Evolutionary conservation across 2,329 filamentous ascomycete species (phyloP), one percentile per base, ranked within the genome.

Genomic region (Penicillium sp.): DNA sequence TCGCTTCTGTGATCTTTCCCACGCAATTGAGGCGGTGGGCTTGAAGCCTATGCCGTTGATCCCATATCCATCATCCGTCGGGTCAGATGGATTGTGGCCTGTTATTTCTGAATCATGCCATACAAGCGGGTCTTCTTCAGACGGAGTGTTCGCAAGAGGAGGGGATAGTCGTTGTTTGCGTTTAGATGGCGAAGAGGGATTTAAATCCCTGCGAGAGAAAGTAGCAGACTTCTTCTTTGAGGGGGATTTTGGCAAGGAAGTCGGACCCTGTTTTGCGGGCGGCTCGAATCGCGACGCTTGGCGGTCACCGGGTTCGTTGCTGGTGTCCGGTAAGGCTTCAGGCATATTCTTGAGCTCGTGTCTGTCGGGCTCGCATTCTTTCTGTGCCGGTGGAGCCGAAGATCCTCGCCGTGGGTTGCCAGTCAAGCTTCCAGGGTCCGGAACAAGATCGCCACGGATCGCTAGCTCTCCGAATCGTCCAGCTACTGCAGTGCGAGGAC

Each of bases 71-170:
- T 84, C 81, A 59, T 83, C 80, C 34, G 75, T 76, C 6, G 77
- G 76, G 47, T 81, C 77, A 4, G 68, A 72, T 3, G 74, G 72
- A 45, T 77, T 72, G 57, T 82, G 77, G 13, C 80, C 80, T 5
- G 80, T 83, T 59, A 83, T 83, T 60, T 84, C 81, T 33, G 72
- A 72, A 55, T 80, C 77, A 58, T 77, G 76, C 81, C 81, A 83
- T 50, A 69, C 71, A 42, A 71, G 58, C 10, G 68, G 58, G 46
- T 68, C 60, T 43, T 67, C 64, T 43, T 67, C 64, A 13, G 51
- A 52, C n/a, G 54, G 46, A 32, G 55, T 53, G 17, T 49, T 47
- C 35, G 56, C 43, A 24, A 64, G 60, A 35, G 70, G 68, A 32
- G 70, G 69, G 4, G 70, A 70, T 39, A 57, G 56, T 46, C 57